These are phyloP conservation scores for Piper betle DNA, from an alignment of 164 flowering plant species.

Conservation along the genomic window DNA sequence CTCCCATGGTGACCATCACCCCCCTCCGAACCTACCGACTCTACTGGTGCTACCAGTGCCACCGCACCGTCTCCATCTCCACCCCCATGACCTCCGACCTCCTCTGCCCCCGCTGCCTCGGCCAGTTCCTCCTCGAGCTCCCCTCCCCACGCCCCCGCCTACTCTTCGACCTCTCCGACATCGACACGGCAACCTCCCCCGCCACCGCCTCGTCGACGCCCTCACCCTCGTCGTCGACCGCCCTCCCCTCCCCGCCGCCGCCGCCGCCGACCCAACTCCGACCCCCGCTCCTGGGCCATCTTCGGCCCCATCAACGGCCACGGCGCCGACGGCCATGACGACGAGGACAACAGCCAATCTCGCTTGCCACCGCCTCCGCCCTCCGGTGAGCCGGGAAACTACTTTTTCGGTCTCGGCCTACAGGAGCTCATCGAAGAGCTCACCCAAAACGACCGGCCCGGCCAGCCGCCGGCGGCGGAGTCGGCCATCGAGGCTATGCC, in stretches of 20 bases:
- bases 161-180: conserved; percentile 21
- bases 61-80: conserved; percentile 32
- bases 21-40: conserved; percentile 22
- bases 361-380: conserved; percentile 5
- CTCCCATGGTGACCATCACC: conserved; percentile 7
- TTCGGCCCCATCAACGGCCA: conserved; percentile 18
- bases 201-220: conserved; percentile 53
- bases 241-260: conserved; percentile 2
- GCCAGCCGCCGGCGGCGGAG: conserved; percentile 56
- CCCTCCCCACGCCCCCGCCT: conserved; percentile 24
- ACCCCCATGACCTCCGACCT: conserved; percentile 28
- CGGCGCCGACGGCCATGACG: conserved; percentile 1
- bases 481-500: conserved; percentile 41
- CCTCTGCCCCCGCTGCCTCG: conserved; percentile 64
- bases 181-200: conserved; percentile 42
- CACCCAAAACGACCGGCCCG: conserved; percentile 68
- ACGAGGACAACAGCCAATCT: neutral
- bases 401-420: conserved; percentile 40
- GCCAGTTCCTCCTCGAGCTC: conserved; percentile 50
- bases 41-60: conserved; percentile 81
- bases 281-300: conserved; percentile 26
- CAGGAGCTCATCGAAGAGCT: conserved; percentile 54
- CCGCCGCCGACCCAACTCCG: conserved; percentile 5
- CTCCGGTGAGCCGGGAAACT: conserved; percentile 31
- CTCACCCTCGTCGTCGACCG: conserved; percentile 43